Percentiles rank a stretch among this genome's conserved stretches.
Conservation (phyloP, 371 early-diverging fungal species). For the Mortierella sp. region DNA sequence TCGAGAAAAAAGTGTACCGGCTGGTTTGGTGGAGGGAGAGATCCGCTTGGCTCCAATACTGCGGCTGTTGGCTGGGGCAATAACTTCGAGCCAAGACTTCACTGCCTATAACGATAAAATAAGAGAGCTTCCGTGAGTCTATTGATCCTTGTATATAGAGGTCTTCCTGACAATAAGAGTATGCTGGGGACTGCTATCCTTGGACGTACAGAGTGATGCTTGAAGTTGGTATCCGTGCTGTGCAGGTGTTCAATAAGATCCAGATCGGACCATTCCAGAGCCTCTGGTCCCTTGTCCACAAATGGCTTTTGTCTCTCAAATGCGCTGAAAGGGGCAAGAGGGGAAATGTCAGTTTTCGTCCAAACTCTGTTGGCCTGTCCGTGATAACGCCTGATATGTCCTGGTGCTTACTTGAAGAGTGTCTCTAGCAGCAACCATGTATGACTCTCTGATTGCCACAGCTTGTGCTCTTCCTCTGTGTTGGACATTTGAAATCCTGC, state of each 20-base stretch:
- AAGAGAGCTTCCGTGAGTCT: not conserved
- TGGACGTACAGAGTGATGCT: slow-evolving; percentile 36
- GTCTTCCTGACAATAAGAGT: not conserved
- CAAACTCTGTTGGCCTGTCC: not conserved
- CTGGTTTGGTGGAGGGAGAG: not conserved
- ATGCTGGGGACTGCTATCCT: not conserved
- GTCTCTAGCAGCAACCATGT: slow-evolving; percentile 47
- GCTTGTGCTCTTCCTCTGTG: slow-evolving; percentile 32
- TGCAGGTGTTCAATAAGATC: slow-evolving; percentile 45
- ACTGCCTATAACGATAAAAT: slow-evolving; percentile 33
- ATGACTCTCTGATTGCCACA: slow-evolving; percentile 50
- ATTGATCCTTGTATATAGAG: not conserved
- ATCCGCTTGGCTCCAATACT: slow-evolving; percentile 17
- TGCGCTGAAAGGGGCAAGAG: slow-evolving; percentile 14
- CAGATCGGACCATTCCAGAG: slow-evolving; percentile 40
- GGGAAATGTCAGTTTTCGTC: not conserved
- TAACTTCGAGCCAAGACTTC: slow-evolving; percentile 51
- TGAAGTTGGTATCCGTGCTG: slow-evolving; percentile 32
- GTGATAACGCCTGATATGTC: not conserved
- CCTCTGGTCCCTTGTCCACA: slow-evolving; percentile 36
- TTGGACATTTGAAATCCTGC: slow-evolving; percentile 31
- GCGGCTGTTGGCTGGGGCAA: slow-evolving; percentile 32
- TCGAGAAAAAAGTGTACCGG: slow-evolving; percentile 15
- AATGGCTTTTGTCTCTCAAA: slow-evolving; percentile 24
- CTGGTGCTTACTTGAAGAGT: slow-evolving; percentile 29